phyloP scores from a whole-genome alignment of 306 rosid genomes.

The Pyrus bretschneideri region DNA sequence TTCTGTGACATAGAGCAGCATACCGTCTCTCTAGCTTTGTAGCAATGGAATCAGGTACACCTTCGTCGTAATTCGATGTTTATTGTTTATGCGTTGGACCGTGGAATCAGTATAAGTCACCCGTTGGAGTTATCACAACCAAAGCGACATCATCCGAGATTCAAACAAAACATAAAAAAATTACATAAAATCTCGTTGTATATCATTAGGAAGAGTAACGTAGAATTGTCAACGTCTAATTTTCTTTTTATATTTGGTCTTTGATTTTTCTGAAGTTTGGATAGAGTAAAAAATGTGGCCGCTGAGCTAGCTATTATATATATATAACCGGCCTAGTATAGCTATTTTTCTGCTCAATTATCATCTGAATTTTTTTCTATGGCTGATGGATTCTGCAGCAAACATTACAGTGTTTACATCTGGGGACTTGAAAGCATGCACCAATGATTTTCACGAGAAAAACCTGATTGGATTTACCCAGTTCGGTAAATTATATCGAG shows the following conservation, averaged over 20 bases:
- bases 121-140: background rate
- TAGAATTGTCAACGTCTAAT: too few species aligned
- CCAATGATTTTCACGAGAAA: conserved; percentile 33
- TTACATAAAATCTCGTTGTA: background rate
- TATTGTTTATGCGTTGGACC: background rate
- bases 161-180: background rate
- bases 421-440: conserved; percentile 34
- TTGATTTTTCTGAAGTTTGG: too few species aligned
- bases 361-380: background rate
- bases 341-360: background rate
- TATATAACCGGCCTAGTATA: background rate
- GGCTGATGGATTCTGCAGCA: conserved; percentile 26
- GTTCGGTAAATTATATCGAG: conserved; percentile 48
- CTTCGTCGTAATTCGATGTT: background rate
- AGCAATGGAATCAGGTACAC: background rate
- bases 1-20: background rate
- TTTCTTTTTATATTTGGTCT: too few species aligned
- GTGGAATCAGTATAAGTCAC: background rate
- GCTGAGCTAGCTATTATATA: background rate
- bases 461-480: conserved; percentile 45
- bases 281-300: too few species aligned
- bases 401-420: conserved; percentile 28
- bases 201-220: too few species aligned
- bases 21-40: background rate
- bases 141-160: background rate